Base-by-base conservation (phyloP, 345 rosid species). In the Gossypium thurberi region DNA sequence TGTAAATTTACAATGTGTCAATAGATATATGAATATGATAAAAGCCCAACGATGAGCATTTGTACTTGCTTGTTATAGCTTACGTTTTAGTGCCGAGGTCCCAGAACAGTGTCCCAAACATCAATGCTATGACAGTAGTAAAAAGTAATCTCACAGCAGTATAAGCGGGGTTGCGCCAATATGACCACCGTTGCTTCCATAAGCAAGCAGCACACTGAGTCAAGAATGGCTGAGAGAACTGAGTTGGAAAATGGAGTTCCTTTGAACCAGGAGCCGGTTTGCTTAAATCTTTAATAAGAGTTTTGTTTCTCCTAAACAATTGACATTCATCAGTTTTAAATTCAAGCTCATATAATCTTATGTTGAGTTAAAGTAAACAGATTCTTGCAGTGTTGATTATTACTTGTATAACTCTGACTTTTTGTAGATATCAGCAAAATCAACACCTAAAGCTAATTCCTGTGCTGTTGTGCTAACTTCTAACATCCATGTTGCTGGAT, bases 401-500 rank as follows among this genome's bases (percentile, higher is more conserved):
- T 65, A 88, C 97, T 85, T 89, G 75, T 82, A 83, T 6, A 88
- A 82, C 1, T 88, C 88, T 66, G 97, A 90, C 43, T 78, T 82
- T 59, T 73, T 88, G 88, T 88, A 86, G 25, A 83, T 28, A 72
- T 80, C 81, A 26, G 90, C 74, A 75, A 92, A 92, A 82, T 92
- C 91, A 7, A 89, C 79, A 48, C 85, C 88, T 76, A 86, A 51
- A 70, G 90, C 81, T 10, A 81, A 42, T 79, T 92, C 97, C 70
- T 92, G 94, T 10, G 89, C 82, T 10, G 84, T 14, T 51, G 73
- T 50, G 17, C 90, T 85, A 47, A 85, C 92, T 81, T 92, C 96
- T 47, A 92, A 76, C 93, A 92, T 90, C 98, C 98, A 89, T 13
- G 94, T 89, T 68, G 98, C 98, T 26, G 98, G 98, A 72, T 92